Conservation (phyloP, 1,284 basidiomycete species). For the Takashimella tepidaria region DNA sequence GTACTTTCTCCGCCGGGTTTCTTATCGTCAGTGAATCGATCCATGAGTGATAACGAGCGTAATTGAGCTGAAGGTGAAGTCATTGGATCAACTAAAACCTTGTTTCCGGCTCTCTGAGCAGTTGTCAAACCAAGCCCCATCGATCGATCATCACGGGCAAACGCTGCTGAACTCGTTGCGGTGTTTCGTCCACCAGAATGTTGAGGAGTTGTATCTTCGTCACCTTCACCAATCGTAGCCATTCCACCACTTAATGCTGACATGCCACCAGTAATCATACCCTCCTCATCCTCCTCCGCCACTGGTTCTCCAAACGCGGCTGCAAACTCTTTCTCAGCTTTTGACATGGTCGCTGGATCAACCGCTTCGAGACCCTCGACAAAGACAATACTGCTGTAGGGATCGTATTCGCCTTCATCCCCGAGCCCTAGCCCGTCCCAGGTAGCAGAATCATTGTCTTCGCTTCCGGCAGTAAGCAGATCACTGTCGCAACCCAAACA, state of each 20-base stretch:
- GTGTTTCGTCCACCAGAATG: background rate
- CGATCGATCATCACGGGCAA: too few relatives aligned
- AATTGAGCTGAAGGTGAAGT: conserved; percentile 10
- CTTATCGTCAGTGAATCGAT: background rate
- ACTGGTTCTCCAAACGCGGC: conserved; percentile 33
- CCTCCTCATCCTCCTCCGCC: conserved; percentile 27
- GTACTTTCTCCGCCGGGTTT: background rate
- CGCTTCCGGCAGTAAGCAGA: conserved; percentile 42
- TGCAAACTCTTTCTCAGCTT: conserved; percentile 17
- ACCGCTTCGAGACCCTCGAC: conserved; percentile 38
- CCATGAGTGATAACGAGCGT: background rate
- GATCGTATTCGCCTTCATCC: conserved; percentile 36
- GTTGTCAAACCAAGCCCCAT: conserved; percentile 13
- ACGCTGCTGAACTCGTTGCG: background rate
- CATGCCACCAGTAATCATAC: conserved; percentile 21
- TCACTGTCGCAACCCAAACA: conserved; percentile 46
- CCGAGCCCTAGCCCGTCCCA: conserved; percentile 41
- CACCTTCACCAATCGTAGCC: conserved; percentile 35
- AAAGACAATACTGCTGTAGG: conserved; percentile 31
- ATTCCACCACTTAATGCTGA: conserved; percentile 32
- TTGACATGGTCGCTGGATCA: conserved; percentile 21
- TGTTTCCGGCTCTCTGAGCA: conserved; percentile 20
- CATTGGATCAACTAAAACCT: conserved; percentile 16
- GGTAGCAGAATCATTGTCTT: conserved; percentile 33
- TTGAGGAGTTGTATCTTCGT: background rate